Conservation (phyloP, 495 filamentous ascomycete genomes). For the Hypoxylon intermedium region DNA sequence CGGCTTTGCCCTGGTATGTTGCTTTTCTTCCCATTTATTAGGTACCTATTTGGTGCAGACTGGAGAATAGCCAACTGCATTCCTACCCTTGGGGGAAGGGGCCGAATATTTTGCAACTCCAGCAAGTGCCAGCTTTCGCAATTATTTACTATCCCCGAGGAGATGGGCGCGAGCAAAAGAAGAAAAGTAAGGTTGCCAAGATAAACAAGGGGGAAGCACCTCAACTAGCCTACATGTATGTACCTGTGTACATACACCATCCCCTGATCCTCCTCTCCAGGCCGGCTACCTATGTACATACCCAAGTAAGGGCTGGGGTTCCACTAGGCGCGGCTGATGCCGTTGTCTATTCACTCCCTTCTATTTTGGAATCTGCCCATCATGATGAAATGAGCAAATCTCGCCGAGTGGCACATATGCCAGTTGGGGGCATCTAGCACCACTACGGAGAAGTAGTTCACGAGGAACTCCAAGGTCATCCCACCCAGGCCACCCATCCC, state of each 20-base stretch:
- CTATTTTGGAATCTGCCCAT: constrained; percentile 36
- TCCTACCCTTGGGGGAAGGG: constrained; percentile 24
- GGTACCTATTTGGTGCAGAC: constrained; percentile 1
- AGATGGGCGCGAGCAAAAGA: constrained; percentile 5
- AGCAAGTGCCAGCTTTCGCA: constrained; percentile 2
- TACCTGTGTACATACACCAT: constrained; percentile 18
- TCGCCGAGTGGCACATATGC: constrained; percentile 37
- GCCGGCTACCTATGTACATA: not conserved
- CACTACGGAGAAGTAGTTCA: constrained; percentile 26
- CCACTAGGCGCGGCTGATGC: constrained; percentile 40
- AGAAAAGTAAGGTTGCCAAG: constrained; percentile 27
- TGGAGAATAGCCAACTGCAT: constrained; percentile 19
- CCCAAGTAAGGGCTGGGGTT: constrained; percentile 29
- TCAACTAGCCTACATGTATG: constrained; percentile 4
- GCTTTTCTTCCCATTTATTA: constrained; percentile 7
- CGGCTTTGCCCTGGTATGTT: constrained; percentile 17
- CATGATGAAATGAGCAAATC: constrained; percentile 40
- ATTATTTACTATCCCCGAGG: constrained; percentile 8
- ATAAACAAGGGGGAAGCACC: constrained; percentile 5
- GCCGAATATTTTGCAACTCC: constrained; percentile 15
- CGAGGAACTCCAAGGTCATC: constrained; percentile 38
- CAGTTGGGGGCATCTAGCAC: constrained; percentile 26
- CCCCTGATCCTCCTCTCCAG: constrained; percentile 16
- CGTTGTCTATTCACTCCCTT: constrained; percentile 29
- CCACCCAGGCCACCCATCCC: constrained; percentile 28